Conservation (phyloP, 352 stramenopile genomes). For the Peronospora belbahrii region DNA sequence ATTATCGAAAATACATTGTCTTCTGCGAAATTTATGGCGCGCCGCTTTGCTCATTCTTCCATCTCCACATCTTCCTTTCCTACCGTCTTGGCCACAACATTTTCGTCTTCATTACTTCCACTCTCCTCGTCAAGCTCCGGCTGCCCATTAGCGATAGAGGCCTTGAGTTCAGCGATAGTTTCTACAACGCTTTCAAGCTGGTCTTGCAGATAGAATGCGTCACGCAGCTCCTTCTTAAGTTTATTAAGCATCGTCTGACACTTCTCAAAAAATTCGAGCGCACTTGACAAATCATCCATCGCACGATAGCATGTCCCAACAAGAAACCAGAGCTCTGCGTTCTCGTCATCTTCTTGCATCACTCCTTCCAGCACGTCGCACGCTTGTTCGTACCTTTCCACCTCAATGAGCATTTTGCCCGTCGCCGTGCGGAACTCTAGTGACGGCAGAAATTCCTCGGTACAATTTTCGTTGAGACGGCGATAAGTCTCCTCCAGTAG, state of each 20-base stretch:
- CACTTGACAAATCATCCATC: conserved; percentile 71
- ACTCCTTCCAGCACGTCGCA: conserved; percentile 78
- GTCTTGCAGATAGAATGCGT: conserved; percentile 67
- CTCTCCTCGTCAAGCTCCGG: conserved; percentile 52
- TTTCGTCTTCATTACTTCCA: conserved; percentile 32
- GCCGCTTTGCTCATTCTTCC: conserved; percentile 49
- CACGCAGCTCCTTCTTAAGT: conserved; percentile 61
- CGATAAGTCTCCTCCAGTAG: conserved; percentile 89
- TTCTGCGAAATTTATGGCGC: conserved; percentile 43
- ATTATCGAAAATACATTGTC: conserved; percentile 37
- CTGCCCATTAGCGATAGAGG: conserved; percentile 48
- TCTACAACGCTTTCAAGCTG: conserved; percentile 76
- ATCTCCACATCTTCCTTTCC: conserved; percentile 74
- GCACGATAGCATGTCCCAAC: conserved; percentile 83
- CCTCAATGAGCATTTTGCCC: conserved; percentile 82
- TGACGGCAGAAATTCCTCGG: conserved; percentile 65
- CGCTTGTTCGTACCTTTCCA: conserved; percentile 76
- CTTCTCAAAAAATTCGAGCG: conserved; percentile 84
- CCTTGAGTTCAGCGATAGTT: conserved; percentile 45
- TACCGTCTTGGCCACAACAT: conserved; percentile 20
- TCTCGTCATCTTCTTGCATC: conserved; percentile 87
- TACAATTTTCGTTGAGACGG: conserved; percentile 73
- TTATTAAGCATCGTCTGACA: conserved; percentile 73
- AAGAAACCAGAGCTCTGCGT: conserved; percentile 86
- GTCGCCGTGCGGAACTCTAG: conserved; percentile 80